Percentiles rank a stretch among this genome's conserved stretches.
Conservation (phyloP, 306 rosid species). For the Lablab purpureus region DNA sequence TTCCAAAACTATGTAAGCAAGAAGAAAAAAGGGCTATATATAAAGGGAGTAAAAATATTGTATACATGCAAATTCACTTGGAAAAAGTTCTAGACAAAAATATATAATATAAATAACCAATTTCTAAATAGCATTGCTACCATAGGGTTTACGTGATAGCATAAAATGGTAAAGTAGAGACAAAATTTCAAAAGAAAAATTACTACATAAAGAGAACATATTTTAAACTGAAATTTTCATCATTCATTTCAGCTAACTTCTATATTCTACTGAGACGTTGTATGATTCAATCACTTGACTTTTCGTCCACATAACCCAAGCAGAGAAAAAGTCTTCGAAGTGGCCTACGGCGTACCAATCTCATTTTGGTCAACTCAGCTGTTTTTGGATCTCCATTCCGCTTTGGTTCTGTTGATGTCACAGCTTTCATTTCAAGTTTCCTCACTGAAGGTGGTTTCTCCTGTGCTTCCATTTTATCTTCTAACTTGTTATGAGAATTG, state of each 20-base stretch:
- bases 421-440: constrained; percentile 53
- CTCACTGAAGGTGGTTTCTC: constrained; percentile 50
- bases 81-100: not conserved
- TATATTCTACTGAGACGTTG: not conserved
- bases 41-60: not conserved
- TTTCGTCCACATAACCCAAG: constrained; percentile 54
- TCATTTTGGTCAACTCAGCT: constrained; percentile 48
- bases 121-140: not conserved
- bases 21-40: not conserved
- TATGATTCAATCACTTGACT: constrained; percentile 39
- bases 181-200: not conserved
- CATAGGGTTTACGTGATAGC: constrained; percentile 5
- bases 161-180: not conserved
- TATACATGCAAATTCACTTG: not conserved
- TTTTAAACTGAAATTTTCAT: not conserved
- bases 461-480: constrained; percentile 41
- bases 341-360: constrained; percentile 54
- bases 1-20: not conserved
- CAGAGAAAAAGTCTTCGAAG: constrained; percentile 55
- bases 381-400: constrained; percentile 42
- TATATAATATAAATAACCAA: not conserved
- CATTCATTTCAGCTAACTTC: constrained; percentile 24
- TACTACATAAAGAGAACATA: constrained; percentile 20
- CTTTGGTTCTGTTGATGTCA: constrained; percentile 12
- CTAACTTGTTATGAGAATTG: constrained; percentile 42